Evolutionary conservation across 768 basidiomycete species (phyloP), one percentile per base, ranked within the genome.

Genomic region (Suillus bovinus): DNA sequence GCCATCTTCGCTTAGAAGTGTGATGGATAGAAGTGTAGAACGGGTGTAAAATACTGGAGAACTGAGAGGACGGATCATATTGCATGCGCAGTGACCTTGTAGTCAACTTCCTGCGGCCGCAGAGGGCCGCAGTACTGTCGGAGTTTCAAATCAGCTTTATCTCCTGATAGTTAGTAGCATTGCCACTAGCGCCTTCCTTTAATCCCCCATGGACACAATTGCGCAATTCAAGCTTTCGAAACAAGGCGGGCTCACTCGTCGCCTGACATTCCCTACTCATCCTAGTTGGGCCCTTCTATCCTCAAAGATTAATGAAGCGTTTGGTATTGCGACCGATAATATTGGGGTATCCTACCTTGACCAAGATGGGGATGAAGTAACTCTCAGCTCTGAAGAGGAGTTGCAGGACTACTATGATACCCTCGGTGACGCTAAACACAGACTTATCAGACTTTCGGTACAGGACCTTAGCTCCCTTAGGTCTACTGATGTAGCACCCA

Each of bases 301-400:
- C 14, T 66, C 77, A 41, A 87, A 80, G 67, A 83, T 91, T 61
- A 79, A 65, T 67, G 29, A 74, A 79, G 61, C 93, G 72, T 84
- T 78, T 73, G 70, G 70, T 50, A 86, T 93, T 44, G 83, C 88
- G 4, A 60, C 74, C 59, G 82, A 83, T 61, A 80, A 81, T 58
- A 76, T 92, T 58, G 89, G 80, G 3, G 86, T 90, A 38, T 86
- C 87, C 36, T 93, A 94, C 72, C 63, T 87, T 55, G 92, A 94
- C 72, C 71, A 72, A 36, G 91, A 93, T 69, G 82, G 84, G 42
- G 92, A 93, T 69, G 84, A 88, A 63, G 85, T 94, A 64, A 93
- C 91, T 13, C 78, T 93, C 61, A 90, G 84, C 73, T 85, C 91
- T 4, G 80, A 91, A 60, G 86, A 87, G 38, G 92, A 94, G 72